phyloP scores from a whole-genome alignment of 1,284 basidiomycete species.

The Irpex sp. region DNA sequence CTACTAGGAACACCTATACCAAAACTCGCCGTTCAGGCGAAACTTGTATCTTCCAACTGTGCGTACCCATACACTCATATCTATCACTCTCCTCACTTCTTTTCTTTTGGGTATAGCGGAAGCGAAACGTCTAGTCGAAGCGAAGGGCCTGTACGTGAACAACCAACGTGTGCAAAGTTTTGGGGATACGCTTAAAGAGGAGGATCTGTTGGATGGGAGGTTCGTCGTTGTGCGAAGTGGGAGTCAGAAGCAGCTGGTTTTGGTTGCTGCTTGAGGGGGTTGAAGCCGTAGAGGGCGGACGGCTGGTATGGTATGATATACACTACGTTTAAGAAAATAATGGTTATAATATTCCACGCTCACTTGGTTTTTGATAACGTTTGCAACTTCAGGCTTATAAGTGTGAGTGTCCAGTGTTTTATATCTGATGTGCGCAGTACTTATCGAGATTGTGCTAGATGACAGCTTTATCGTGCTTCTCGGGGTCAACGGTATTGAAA shows the following conservation, averaged over 20 bases:
- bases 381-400: too few species aligned
- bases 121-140: slow-evolving; percentile 47
- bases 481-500: too few species aligned
- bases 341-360: neutral
- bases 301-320: neutral
- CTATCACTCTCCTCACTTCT: too few species aligned
- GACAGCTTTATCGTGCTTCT: too few species aligned
- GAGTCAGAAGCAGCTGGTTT: slow-evolving; percentile 67
- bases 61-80: slow-evolving; percentile 20
- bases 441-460: too few species aligned
- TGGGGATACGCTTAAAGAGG: slow-evolving; percentile 36
- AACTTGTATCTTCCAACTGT: slow-evolving; percentile 52
- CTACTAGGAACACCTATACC: slow-evolving; percentile 44
- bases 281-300: neutral
- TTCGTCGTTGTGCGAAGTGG: slow-evolving; percentile 71
- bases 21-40: slow-evolving; percentile 50
- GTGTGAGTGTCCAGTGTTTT: too few species aligned
- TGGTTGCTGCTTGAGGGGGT: slow-evolving; percentile 30
- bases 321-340: neutral
- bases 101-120: slow-evolving; percentile 32
- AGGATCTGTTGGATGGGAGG: slow-evolving; percentile 56
- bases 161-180: slow-evolving; percentile 36
- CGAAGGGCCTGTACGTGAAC: slow-evolving; percentile 51
- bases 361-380: neutral
- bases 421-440: too few species aligned